These are phyloP conservation scores for Aspergillus aculeatus DNA, from an alignment of 2,329 filamentous ascomycete genomes.

Conservation along the genomic window DNA sequence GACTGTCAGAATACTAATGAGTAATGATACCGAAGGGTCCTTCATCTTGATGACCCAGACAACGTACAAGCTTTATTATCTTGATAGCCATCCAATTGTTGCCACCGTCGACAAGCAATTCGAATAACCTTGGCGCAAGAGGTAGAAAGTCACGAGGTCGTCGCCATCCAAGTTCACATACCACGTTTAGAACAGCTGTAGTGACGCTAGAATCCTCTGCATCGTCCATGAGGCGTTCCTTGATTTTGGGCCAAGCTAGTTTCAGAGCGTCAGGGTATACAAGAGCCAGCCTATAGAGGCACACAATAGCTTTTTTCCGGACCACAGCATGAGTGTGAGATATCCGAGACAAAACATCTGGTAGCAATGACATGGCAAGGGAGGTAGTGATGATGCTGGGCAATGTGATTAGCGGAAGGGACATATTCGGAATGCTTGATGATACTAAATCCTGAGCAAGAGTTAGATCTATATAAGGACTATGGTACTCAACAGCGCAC, in stretches of 20 bases:
- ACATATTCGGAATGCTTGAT: conserved; percentile 71
- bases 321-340: conserved; percentile 82
- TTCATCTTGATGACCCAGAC: background rate
- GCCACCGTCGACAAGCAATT: conserved; percentile 82
- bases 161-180: conserved; percentile 93
- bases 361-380: conserved; percentile 82
- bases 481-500: background rate
- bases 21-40: background rate
- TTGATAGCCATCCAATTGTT: conserved; percentile 99
- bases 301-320: conserved; percentile 94
- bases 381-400: conserved; percentile 93
- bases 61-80: conserved; percentile 84
- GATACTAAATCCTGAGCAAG: conserved; percentile 55
- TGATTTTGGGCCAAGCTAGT: conserved; percentile 95
- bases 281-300: conserved; percentile 85
- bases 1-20: conserved; percentile 26
- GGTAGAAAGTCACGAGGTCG: conserved; percentile 91
- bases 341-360: conserved; percentile 81
- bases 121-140: conserved; percentile 85
- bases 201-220: conserved; percentile 90
- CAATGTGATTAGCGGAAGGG: conserved; percentile 83
- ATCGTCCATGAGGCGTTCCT: conserved; percentile 87
- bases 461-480: conserved; percentile 13
- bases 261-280: conserved; percentile 95
- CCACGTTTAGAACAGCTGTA: conserved; percentile 92